Conservation (phyloP, 1,139 yeast species). For the Pneumocystis wakefieldiae region DNA sequence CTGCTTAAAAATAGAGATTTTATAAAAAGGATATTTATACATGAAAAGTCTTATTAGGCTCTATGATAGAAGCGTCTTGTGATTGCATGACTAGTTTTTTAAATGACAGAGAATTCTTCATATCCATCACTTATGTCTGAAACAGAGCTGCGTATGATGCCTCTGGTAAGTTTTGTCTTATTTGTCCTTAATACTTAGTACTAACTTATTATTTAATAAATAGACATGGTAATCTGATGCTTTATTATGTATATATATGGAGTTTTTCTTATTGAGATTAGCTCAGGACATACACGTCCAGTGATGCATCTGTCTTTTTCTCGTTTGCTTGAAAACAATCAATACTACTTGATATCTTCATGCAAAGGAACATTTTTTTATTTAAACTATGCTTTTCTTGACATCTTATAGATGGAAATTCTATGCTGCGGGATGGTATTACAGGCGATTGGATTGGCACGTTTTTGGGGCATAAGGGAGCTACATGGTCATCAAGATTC, state of each 20-base stretch:
- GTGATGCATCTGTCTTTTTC: slow-evolving; percentile 26
- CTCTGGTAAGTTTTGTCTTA: not conserved
- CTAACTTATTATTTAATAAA: not conserved
- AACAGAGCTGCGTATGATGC: not conserved
- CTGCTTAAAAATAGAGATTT: not conserved
- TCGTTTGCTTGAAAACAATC: slow-evolving; percentile 14
- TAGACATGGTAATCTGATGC: not conserved
- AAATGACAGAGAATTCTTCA: not conserved
- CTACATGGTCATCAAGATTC: slow-evolving; percentile 26
- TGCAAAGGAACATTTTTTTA: slow-evolving; percentile 17
- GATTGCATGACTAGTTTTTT: not conserved
- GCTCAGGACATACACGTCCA: slow-evolving; percentile 29
- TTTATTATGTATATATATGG: not conserved
- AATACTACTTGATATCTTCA: slow-evolving; percentile 23
- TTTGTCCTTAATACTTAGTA: not conserved
- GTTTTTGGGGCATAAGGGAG: slow-evolving; percentile 28
- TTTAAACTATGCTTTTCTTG: not conserved
- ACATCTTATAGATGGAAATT: slow-evolving; percentile 22
- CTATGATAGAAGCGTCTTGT: not conserved
- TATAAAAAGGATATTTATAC: not conserved
- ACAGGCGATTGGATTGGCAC: slow-evolving; percentile 31
- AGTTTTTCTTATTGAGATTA: not conserved
- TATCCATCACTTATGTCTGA: not conserved
- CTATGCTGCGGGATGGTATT: slow-evolving; percentile 27
- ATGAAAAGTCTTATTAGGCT: not conserved